phyloP scores from a whole-genome alignment of 345 rosid species.

The Angophora floribunda region DNA sequence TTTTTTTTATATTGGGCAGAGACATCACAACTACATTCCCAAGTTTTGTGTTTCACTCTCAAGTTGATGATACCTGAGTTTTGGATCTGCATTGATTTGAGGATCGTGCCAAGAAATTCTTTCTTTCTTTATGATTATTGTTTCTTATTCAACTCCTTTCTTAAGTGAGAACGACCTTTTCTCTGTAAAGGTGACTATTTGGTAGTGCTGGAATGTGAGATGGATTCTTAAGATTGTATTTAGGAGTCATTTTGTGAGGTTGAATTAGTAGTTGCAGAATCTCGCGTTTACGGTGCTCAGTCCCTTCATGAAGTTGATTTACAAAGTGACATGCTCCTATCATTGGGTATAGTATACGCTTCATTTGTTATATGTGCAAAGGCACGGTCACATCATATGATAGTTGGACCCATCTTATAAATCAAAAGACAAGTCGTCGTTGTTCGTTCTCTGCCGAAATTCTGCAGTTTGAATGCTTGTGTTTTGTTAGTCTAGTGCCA shows the following conservation, averaged over 20 bases:
- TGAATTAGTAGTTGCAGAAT: background rate
- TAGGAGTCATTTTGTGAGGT: background rate
- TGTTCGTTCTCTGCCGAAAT: background rate
- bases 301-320: background rate
- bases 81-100: background rate
- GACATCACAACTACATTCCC: background rate
- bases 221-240: background rate
- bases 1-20: background rate
- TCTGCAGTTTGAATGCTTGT: background rate
- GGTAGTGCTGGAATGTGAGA: background rate
- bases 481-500: background rate
- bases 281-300: background rate
- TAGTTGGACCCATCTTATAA: background rate
- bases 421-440: background rate
- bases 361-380: background rate
- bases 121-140: background rate
- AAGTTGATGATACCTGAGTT: slow-evolving; percentile 47
- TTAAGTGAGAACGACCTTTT: background rate
- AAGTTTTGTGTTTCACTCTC: background rate
- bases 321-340: background rate
- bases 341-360: background rate
- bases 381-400: background rate
- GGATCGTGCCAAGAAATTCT: background rate
- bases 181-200: background rate
- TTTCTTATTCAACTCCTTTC: background rate